Conservation (phyloP, 2,329 filamentous ascomycete genomes). For the Fusarium clavum region DNA sequence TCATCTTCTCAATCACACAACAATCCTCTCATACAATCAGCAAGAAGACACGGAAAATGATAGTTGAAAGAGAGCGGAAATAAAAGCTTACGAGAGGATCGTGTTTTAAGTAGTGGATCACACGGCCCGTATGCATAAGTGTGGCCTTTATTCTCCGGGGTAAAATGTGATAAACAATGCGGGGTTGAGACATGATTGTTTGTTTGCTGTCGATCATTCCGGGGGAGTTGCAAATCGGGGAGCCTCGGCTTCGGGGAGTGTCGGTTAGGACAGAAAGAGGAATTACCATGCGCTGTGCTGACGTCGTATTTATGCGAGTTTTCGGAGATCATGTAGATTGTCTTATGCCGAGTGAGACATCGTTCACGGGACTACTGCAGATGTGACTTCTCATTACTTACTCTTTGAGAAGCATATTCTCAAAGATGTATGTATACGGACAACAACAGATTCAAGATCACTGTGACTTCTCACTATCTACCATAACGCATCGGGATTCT, state of each 20-base stretch:
- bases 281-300: not conserved
- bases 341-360: not conserved
- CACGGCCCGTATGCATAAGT: not conserved
- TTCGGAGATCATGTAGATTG: not conserved
- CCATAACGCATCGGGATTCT: slow-evolving; percentile 14
- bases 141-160: not conserved
- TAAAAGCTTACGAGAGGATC: slow-evolving; percentile 12
- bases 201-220: slow-evolving; percentile 1
- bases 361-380: not conserved
- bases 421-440: too few species aligned
- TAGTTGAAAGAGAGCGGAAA: not conserved
- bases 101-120: slow-evolving; percentile 34
- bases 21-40: too few species aligned
- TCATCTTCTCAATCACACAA: slow-evolving; percentile 12
- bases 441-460: too few species aligned
- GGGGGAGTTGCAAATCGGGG: slow-evolving; percentile 7
- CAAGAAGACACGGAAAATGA: too few species aligned
- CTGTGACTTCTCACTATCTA: not conserved
- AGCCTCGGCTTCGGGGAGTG: slow-evolving; percentile 18
- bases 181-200: not conserved
- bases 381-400: not conserved
- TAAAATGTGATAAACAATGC: not conserved
- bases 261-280: slow-evolving; percentile 1
- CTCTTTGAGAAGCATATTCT: too few species aligned
- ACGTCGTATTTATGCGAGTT: not conserved